Base-by-base conservation (phyloP, 164 flowering plant genomes). In the Stephania japonica region DNA sequence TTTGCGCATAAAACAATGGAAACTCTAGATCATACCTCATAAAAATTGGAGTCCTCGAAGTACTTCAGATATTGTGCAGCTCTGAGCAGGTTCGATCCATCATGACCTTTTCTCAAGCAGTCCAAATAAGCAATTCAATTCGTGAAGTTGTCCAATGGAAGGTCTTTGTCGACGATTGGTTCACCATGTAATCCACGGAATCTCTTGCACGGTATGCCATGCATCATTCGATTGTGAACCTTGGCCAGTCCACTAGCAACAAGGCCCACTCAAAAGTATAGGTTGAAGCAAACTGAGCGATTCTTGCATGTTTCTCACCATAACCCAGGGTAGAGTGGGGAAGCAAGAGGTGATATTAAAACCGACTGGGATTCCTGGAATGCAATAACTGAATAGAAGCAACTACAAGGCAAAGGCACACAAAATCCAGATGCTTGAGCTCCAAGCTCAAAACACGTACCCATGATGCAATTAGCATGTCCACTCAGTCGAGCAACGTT, bases 31-130 rank as follows among this genome's bases (percentile, higher is more conserved):
- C 47, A 41, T 72, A 44, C 69, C 41, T 53, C 43, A 59, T 65
- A 44, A 72, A 56, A 42, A 23, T 10, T 23, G 47, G 42, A 42
- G 27, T 47, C 62, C 21, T 47, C 9, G n/a, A 47, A 67, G 24
- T 21, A 12, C 65, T 66, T 10, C 59, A 65, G 24, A 47, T 26
- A 19, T n/a, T 50, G 49, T 6, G 70, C 24, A 67, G 32, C n/a
- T 41, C 21, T 61, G 70, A 47, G 75, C 70, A 49, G 75, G 44
- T 47, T 66, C 23, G 59, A 66, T 7, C 63, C 63, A 3, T 27
- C 10, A 13, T 47, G 44, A 75, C 68, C 41, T 5, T 42, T 32
- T 32, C 38, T 6, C 25, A 44, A n/a, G 68, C 72, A 74, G 63
- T 56, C 38, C 38, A 32, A 56, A 56, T 56, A 7, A 56, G 63